Evolutionary conservation across 2,329 filamentous ascomycete genomes (phyloP), one percentile per base, ranked within the genome.

Genomic region (Dothideomycetes sp.): DNA sequence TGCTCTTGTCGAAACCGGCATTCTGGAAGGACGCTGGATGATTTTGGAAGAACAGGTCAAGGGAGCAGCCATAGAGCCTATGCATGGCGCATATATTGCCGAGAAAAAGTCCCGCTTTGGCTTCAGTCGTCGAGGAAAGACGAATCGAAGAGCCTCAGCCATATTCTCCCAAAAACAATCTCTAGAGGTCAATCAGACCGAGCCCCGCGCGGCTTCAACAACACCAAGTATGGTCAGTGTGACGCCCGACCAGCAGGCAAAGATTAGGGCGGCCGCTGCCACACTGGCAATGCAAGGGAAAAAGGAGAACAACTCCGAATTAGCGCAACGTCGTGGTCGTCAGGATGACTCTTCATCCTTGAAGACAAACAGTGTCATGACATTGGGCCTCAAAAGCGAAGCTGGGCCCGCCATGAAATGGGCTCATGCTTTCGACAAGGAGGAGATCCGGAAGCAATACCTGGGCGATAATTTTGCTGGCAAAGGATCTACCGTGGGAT

Each of bases 21-120:
- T 96, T 46, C 70, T 73, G 29, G 76, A 78, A 40, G 85, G 86
- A 16, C 82, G 80, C 47, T 98, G 91, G 91, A 72, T 98, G 9
- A 79, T 98, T 9, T 82, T 96, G 67, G 91, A 98, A 62, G 91
- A 98, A 63, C 86, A 95, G 63, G 80, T 98, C 49, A 93, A 93
- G 55, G 89, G 91, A 7, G 88, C 91, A 10, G 86, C 86, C 3
- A 78, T 84, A 3, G 85, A 89, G 46, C 85, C 85, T 1, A 80
- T 84, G 37, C 80, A 82, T 35, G 86, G 84, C 33, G 87, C 87
- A 1, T 94, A 94, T 52, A 85, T 96, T 52, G 87, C 84, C 0
- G 87, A 94, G 60, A 96, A 96, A 74, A 95, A 95, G 66, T 77
- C 85, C 28, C 84, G 91, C 16, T 94, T 95, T 62, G 85, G 84